A percentile compares a stretch with the other conserved stretches of the same genome.
Evolutionary conservation across 371 early-diverging fungal species (phyloP).

Genomic region (Chytridium lagenaria): DNA sequence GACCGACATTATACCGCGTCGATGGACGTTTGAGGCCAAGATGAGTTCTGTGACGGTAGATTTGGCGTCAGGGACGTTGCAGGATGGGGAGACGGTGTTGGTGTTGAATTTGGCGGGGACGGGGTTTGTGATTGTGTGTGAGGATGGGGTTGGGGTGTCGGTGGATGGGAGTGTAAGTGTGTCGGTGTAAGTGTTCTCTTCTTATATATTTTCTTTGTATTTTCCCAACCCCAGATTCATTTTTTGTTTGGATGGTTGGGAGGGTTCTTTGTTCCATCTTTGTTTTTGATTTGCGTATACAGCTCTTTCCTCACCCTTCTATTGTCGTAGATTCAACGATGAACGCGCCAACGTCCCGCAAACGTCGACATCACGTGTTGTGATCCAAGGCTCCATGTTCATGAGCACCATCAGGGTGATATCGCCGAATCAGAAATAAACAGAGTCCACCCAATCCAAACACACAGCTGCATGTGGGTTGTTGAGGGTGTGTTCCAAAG

Average conservation of each 20-base stretch:
- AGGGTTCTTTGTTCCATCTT: not conserved
- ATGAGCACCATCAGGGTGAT: constrained; percentile 8
- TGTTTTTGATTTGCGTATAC: not conserved
- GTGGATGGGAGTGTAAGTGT: not conserved
- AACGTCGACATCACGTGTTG: not conserved
- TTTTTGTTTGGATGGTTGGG: not conserved
- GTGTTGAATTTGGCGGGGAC: constrained; percentile 13
- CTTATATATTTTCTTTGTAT: not conserved
- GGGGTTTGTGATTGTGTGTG: not conserved
- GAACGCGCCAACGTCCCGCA: not conserved
- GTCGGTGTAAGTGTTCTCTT: constrained; percentile 13
- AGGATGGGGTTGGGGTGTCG: not conserved
- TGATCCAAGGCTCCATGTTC: constrained; percentile 10
- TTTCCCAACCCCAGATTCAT: not conserved
- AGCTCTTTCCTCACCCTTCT: not conserved
- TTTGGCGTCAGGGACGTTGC: constrained; percentile 9
- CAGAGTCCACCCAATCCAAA: no score
- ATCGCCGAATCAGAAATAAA: no score
- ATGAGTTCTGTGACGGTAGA: constrained; percentile 10
- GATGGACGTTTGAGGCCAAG: not conserved
- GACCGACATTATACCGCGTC: constrained; percentile 1
- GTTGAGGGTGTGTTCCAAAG: no score
- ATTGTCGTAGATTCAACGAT: not conserved
- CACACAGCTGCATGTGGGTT: no score
- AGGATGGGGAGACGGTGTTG: constrained; percentile 7